Conservation (phyloP, 768 basidiomycete genomes). For the Lepiota venenata region DNA sequence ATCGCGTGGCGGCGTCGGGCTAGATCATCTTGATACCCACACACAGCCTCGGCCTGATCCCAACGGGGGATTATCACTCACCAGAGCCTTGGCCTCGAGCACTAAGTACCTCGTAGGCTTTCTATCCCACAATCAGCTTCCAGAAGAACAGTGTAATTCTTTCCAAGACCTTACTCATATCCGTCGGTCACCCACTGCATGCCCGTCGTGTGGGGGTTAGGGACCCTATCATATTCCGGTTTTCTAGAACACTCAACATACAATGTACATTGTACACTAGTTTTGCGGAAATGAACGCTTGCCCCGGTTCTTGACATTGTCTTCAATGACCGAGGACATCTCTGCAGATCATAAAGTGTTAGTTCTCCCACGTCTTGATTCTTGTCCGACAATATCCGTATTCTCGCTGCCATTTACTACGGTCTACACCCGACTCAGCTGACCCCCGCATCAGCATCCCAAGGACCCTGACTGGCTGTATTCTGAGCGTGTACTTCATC, state of each 20-base stretch:
- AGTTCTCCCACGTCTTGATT: background rate
- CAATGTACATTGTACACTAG: background rate
- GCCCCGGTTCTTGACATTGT: background rate
- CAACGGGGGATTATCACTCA: background rate
- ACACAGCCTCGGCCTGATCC: background rate
- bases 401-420: background rate
- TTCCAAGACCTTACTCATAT: background rate
- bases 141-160: background rate
- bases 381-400: background rate
- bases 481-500: background rate
- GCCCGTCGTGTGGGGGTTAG: background rate
- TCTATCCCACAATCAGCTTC: conserved; percentile 2
- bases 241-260: conserved; percentile 3
- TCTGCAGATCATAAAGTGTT: background rate
- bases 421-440: background rate
- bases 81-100: no score
- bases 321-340: conserved; percentile 4
- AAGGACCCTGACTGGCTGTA: background rate
- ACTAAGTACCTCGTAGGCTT: background rate
- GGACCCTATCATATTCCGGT: background rate
- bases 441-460: background rate
- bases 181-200: background rate
- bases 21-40: conserved; percentile 3
- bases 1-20: conserved; percentile 10
- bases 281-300: conserved; percentile 5